These are phyloP conservation scores for Phalaenopsis aphrodite DNA, from an alignment of 106 monocot species.

Conservation along the genomic window DNA sequence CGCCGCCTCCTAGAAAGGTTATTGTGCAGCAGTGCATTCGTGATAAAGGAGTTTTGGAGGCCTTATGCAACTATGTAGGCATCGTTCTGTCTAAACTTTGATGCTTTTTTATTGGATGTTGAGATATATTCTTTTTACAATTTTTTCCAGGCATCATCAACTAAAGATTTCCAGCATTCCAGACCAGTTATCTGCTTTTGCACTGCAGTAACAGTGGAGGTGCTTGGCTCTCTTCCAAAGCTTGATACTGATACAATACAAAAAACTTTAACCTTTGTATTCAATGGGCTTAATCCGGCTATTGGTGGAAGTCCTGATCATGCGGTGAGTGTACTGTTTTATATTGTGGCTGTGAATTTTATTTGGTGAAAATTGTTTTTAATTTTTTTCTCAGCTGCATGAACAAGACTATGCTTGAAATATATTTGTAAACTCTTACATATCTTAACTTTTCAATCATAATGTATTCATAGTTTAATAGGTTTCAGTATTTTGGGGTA, in stretches of 20 bases:
- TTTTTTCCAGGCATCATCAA: conserved; percentile 52
- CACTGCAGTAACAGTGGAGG: conserved; percentile 76
- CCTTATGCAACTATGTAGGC: conserved; percentile 80
- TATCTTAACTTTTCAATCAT: not conserved
- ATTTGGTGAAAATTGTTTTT: not conserved
- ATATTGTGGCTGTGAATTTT: not conserved
- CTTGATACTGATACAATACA: conserved; percentile 66
- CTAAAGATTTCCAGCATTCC: conserved; percentile 55
- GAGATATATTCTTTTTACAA: not conserved
- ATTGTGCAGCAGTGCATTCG: conserved; percentile 86
- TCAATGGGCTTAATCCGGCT: conserved; percentile 52
- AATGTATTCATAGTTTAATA: not conserved
- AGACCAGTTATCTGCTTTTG: conserved; percentile 70
- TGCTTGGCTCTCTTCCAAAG: conserved; percentile 50
- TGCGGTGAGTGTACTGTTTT: conserved; percentile 34
- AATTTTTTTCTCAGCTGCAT: not conserved
- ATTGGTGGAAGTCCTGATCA: conserved; percentile 47
- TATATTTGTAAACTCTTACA: not conserved
- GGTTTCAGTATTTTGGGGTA: not conserved
- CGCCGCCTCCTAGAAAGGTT: conserved; percentile 69
- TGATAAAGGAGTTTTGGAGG: conserved; percentile 80
- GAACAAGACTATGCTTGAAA: not conserved
- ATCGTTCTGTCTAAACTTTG: not conserved
- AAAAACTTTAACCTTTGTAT: conserved; percentile 61
- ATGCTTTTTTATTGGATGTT: not conserved